Base-by-base conservation (phyloP, 495 filamentous ascomycete genomes). In the Mytilinidion resinicola region DNA sequence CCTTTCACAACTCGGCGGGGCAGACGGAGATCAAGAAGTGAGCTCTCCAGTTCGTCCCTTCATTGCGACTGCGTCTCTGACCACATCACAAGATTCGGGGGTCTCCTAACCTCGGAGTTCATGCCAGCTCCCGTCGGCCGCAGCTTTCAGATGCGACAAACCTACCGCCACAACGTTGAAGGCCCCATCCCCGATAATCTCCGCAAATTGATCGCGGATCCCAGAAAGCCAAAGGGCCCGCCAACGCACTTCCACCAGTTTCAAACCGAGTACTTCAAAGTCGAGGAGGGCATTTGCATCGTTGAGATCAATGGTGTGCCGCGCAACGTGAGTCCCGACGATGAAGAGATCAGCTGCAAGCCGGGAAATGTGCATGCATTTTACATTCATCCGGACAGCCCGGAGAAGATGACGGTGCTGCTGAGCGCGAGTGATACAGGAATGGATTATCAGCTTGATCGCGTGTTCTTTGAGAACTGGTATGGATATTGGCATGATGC, bases 381-480 rank as follows among this genome's bases (percentile, higher is more conserved):
- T 14, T 76, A 69, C 46, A 61, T 68, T 54, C 59, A 70, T 21
- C 51, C 57, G 15, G 14, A n/a, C 21, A 25, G 47, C 51, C 20
- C 47, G 1, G 39, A 62, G 21, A 56, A 56, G 2, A 60, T 55
- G 21, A 62, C 39, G 37, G 60, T 69, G 34, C 38, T 64, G 30
- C 41, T 69, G 25, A 71, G 67, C 15, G 75, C 67, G 1, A 56
- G 68, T 57, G 68, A 60, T 12, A 67, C 73, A 1, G 50, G 53
- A 11, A 59, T 67, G 38, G 37, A 60, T 36, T 75, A 73, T 53
- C 59, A 67, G 57, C 70, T 79, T 1, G 75, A 80, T 67, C 67
- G 65, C 0, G 65, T 74, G 38, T 81, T 81, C 66, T 80, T 80
- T 43, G 76, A 81, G 66, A 81, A 81, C 48, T 81, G 76, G 77